Percentiles rank a stretch among this genome's conserved stretches.
Conservation (phyloP, 176 grass and related monocot species). For the Triticum urartu region DNA sequence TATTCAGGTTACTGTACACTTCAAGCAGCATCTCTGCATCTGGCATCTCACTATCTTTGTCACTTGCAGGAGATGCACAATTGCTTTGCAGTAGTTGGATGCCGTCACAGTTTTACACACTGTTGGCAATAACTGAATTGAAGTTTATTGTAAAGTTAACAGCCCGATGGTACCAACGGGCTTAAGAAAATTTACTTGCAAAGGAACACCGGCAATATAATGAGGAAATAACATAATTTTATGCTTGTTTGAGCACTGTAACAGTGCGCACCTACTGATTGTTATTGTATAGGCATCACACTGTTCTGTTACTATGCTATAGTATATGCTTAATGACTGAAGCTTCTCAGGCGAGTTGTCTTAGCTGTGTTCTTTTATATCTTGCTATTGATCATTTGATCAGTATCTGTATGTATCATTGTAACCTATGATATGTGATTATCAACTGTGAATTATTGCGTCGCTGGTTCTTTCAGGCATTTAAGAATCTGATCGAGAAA, state of each 20-base stretch:
- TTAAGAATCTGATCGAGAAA: slow-evolving; percentile 37
- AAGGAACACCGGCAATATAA: neutral
- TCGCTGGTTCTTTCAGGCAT: slow-evolving; percentile 35
- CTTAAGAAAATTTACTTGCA: slow-evolving; percentile 13
- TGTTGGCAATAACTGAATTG: neutral
- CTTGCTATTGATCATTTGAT: neutral
- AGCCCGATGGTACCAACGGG: neutral
- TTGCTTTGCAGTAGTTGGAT: slow-evolving; percentile 11
- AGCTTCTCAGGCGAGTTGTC: neutral
- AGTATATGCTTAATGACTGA: neutral
- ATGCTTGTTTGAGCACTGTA: neutral
- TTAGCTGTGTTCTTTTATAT: neutral
- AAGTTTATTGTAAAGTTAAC: slow-evolving; percentile 17
- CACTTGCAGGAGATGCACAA: slow-evolving; percentile 32
- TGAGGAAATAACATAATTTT: neutral
- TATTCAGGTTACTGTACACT: neutral
- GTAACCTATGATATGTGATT: slow-evolving; percentile 6
- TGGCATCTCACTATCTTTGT: slow-evolving; percentile 15
- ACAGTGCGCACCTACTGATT: neutral
- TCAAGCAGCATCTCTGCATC: slow-evolving; percentile 15
- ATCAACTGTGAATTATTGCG: neutral
- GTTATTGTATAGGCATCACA: neutral
- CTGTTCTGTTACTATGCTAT: slow-evolving; percentile 7
- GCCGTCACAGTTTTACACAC: slow-evolving; percentile 6
- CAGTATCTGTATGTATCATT: neutral